Percentiles rank a stretch among this genome's conserved stretches.
phyloP scores from a whole-genome alignment of 441 rosid species.

The Mallotus repandus region DNA sequence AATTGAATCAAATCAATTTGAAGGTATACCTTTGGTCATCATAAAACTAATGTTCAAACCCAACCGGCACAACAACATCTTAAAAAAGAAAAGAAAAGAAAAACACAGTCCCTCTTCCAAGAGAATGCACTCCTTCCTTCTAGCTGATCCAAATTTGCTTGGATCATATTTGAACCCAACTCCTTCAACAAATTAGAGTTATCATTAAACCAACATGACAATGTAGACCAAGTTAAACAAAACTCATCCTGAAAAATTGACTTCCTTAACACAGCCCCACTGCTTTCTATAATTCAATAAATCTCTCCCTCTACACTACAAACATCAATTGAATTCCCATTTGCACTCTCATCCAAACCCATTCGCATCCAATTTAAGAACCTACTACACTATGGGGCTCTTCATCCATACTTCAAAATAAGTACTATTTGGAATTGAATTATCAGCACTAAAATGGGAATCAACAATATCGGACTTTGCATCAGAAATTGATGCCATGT shows the following conservation, averaged over 20 bases:
- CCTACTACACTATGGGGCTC: slow-evolving; percentile 52
- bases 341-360: slow-evolving; percentile 26
- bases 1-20: too few species aligned
- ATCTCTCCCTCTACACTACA: slow-evolving; percentile 22
- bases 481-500: slow-evolving; percentile 37
- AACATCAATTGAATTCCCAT: slow-evolving; percentile 29
- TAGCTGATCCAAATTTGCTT: too few species aligned
- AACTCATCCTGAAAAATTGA: slow-evolving; percentile 33
- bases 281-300: slow-evolving; percentile 36
- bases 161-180: slow-evolving; percentile 24
- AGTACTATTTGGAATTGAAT: slow-evolving; percentile 20
- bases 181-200: slow-evolving; percentile 28
- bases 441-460: slow-evolving; percentile 23
- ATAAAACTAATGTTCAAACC: too few species aligned
- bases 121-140: too few species aligned
- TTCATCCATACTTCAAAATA: slow-evolving; percentile 63
- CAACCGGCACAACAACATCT: too few species aligned
- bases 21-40: too few species aligned
- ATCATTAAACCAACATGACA: slow-evolving; percentile 34
- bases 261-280: slow-evolving; percentile 50
- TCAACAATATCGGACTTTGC: slow-evolving; percentile 40
- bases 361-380: slow-evolving; percentile 72
- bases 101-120: too few species aligned
- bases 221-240: slow-evolving; percentile 38
- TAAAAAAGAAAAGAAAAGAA: too few species aligned